These are phyloP conservation scores for Leccinum pachyderme DNA, from an alignment of 1,284 basidiomycete species.

Conservation along the genomic window DNA sequence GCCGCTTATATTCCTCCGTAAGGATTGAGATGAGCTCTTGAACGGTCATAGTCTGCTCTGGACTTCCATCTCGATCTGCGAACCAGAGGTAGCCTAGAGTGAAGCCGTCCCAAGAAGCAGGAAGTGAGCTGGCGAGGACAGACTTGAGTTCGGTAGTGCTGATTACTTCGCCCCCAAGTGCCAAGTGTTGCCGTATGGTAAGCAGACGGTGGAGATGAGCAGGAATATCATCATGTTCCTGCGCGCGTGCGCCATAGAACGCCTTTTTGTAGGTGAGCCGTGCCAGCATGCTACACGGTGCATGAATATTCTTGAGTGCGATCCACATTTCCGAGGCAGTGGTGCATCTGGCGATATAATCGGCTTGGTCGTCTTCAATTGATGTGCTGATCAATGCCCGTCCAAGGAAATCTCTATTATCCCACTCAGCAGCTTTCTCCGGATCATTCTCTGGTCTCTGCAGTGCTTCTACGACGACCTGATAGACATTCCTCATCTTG, in stretches of 20 bases:
- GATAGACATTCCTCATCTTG: neutral
- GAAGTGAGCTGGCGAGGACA: neutral
- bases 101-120: neutral
- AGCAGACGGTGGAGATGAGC: neutral
- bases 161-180: rapidly evolving
- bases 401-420: neutral
- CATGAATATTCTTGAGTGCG: neutral
- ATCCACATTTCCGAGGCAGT: neutral
- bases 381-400: neutral
- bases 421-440: neutral
- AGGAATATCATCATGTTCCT: neutral
- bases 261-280: neutral
- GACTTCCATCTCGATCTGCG: no score
- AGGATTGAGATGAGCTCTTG: no score
- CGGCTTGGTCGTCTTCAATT: neutral
- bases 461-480: neutral
- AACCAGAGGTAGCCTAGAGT: neutral
- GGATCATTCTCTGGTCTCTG: neutral
- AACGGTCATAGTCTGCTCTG: no score
- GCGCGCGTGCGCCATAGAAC: neutral
- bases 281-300: no score
- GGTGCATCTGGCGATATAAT: neutral
- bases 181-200: rapidly evolving
- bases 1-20: no score
- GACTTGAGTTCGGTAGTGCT: neutral